Conservation (phyloP, 2,329 filamentous ascomycete genomes). For the Colletotrichum viniferum region DNA sequence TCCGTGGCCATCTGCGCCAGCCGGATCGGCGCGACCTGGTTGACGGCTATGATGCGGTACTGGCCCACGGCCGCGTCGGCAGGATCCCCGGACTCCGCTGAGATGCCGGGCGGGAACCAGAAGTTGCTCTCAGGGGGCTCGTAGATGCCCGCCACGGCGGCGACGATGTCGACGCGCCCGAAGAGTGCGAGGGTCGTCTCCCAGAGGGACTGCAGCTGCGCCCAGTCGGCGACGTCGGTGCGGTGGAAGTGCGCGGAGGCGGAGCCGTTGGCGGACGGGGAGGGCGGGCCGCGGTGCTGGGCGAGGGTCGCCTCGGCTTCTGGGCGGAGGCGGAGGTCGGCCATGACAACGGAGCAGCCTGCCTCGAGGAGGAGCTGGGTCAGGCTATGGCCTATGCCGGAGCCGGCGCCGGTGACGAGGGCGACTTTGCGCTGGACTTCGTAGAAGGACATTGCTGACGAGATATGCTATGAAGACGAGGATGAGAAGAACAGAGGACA, state of each 20-base stretch:
- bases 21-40: slow-evolving; percentile 29
- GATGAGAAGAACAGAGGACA: no score
- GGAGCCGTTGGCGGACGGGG: not conserved
- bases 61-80: slow-evolving; percentile 22
- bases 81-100: slow-evolving; percentile 21
- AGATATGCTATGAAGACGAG: no score
- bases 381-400: not conserved
- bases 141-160: slow-evolving; percentile 25
- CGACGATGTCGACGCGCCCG: slow-evolving; percentile 22
- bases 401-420: slow-evolving; percentile 17
- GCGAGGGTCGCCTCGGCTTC: slow-evolving; percentile 25
- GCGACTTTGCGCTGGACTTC: slow-evolving; percentile 19
- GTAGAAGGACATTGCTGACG: slow-evolving; percentile 8
- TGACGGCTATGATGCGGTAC: slow-evolving; percentile 30
- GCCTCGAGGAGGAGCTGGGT: not conserved
- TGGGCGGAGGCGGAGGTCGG: slow-evolving; percentile 27
- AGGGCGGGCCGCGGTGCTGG: slow-evolving; percentile 7
- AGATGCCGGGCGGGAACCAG: slow-evolving; percentile 29
- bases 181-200: slow-evolving; percentile 16
- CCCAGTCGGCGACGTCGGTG: slow-evolving; percentile 29
- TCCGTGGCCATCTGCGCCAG: slow-evolving; percentile 30
- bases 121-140: slow-evolving; percentile 30
- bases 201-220: slow-evolving; percentile 28
- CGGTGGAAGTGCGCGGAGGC: slow-evolving; percentile 34
- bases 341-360: not conserved